Evolutionary conservation across 2,329 filamentous ascomycete species (phyloP), one percentile per base, ranked within the genome.

Genomic region (Byssothecium circinans): DNA sequence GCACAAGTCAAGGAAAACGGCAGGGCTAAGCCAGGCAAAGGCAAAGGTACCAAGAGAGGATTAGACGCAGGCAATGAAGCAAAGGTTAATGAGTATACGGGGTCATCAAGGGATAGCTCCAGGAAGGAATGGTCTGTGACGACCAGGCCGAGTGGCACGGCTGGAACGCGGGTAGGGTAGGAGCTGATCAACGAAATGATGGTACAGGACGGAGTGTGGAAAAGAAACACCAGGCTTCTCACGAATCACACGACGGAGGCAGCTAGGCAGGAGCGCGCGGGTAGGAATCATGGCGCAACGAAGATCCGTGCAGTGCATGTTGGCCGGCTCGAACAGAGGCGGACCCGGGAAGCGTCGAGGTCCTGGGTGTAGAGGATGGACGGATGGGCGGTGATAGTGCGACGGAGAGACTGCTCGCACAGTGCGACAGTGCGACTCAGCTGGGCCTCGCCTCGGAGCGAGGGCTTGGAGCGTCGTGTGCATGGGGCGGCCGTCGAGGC

Each of bases 271-370:
- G 53, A 59, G 58, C 56, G 59, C 58, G 67, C 67, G 66, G 66
- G 67, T 69, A 58, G 56, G 68, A 69, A 70, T 65, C 67, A 70
- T 70, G 67, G 68, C 67, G 68, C 68, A 70, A 70, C 64, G 62
- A 61, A 65, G 62, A 66, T 65, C 64, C 62, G 67, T 69, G 68
- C 67, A 59, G 67, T 54, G 57, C 56, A 64, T 52, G 58, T 53
- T 57, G 60, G 58, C 56, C 53, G 59, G 62, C 54, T 56, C 52
- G 52, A 32, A 32, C 57, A 47, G 53, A 61, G 50, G 56, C 53
- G 56, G 58, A 57, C 54, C 57, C 60, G 59, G 61, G 7, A 12
- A n/a, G 53, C 51, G 60, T 53, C 52, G 51, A 55, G 43, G 46
- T 53, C 10, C 32, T 6, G 7, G 12, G n/a, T 14, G 32, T 7